These are phyloP conservation scores for Psidium guajava DNA, from an alignment of 345 rosid genomes.

Conservation along the genomic window DNA sequence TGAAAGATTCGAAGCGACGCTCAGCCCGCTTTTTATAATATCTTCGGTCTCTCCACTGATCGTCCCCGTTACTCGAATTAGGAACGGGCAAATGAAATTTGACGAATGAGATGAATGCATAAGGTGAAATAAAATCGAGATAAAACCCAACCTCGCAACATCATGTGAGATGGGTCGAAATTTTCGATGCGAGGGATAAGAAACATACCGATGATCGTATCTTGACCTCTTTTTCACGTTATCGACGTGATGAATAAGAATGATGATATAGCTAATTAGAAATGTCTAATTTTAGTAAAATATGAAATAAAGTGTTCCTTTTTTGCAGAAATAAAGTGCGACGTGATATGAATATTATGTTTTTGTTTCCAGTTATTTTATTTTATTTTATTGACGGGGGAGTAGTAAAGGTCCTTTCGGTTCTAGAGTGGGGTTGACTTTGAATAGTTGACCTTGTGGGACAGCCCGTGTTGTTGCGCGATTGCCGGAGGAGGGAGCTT, in stretches of 20 bases:
- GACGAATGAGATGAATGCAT: no score
- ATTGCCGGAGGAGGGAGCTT: neutral
- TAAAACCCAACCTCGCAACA: no score
- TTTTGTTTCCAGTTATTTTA: neutral
- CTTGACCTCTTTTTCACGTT: rapidly evolving
- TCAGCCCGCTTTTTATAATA: no score
- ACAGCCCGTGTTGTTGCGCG: neutral
- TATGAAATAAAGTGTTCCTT: neutral
- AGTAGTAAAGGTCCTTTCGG: neutral
- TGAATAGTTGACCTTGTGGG: rapidly evolving
- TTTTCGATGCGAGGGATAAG: rapidly evolving
- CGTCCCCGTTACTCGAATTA: no score
- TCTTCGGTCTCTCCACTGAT: no score
- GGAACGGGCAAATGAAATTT: rapidly evolving
- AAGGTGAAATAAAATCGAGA: no score
- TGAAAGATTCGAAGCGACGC: no score
- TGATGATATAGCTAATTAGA: neutral
- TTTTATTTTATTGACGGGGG: neutral
- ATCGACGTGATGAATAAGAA: rapidly evolving
- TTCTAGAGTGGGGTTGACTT: neutral
- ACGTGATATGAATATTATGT: neutral
- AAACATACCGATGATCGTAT: rapidly evolving
- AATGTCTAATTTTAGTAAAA: neutral
- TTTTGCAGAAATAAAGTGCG: neutral
- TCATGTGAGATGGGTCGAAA: rapidly evolving